These are phyloP conservation scores for Musa beccarii DNA, from an alignment of 176 grass and related monocot genomes.

Conservation along the genomic window DNA sequence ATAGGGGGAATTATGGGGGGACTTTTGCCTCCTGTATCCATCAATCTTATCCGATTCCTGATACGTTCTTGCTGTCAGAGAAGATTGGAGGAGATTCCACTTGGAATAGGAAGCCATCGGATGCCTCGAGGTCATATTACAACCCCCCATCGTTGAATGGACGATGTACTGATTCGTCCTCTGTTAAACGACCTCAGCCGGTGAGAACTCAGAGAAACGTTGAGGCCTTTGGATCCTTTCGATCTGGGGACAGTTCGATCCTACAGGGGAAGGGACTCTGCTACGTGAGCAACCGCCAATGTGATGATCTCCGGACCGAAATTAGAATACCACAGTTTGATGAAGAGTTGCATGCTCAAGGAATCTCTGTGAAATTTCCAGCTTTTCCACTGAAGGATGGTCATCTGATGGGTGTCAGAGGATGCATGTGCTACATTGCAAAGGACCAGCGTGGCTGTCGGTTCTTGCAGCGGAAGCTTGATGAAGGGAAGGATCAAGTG, in stretches of 20 bases:
- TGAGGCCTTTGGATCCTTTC: slow-evolving; percentile 1
- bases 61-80: background rate
- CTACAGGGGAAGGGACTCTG: slow-evolving; percentile 5
- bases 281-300: background rate
- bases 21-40: background rate
- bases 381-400: slow-evolving; percentile 29
- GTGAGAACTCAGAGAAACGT: background rate
- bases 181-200: too few species aligned
- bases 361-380: background rate
- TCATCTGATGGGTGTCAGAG: slow-evolving; percentile 32
- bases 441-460: slow-evolving; percentile 68
- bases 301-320: background rate
- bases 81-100: background rate
- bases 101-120: background rate
- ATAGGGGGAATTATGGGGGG: background rate
- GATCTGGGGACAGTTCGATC: background rate
- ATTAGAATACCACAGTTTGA: background rate
- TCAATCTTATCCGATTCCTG: background rate
- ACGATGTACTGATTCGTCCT: background rate
- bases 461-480: slow-evolving; percentile 59
- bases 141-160: background rate
- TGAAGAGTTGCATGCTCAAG: background rate
- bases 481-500: slow-evolving; percentile 50
- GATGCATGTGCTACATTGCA: slow-evolving; percentile 46
- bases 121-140: background rate